A percentile compares a stretch with the other conserved stretches of the same genome.
phyloP scores from a whole-genome alignment of 2,329 filamentous ascomycete genomes.

The Fusarium chaquense region DNA sequence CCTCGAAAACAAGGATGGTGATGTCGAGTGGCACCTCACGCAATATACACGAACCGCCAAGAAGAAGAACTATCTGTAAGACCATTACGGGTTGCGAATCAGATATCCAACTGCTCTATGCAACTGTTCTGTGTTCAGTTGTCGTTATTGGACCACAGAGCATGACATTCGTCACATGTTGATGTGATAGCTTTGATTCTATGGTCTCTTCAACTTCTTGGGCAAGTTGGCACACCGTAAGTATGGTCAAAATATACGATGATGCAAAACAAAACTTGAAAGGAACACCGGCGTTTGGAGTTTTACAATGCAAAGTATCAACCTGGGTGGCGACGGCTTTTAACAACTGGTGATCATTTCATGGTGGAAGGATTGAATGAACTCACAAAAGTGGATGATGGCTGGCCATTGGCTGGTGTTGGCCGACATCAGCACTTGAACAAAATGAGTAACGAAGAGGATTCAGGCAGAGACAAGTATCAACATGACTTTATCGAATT shows the following conservation, averaged over 20 bases:
- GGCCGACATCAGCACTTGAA: conserved; percentile 25
- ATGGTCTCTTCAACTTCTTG: conserved; percentile 1
- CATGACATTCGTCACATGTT: background rate
- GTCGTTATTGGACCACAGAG: background rate
- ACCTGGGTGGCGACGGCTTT: conserved; percentile 14
- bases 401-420: conserved; percentile 34
- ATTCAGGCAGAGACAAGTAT: conserved; percentile 11
- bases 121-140: background rate
- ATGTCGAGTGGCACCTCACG: conserved; percentile 95
- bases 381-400: conserved; percentile 11
- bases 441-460: conserved; percentile 1
- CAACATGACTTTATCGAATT: background rate
- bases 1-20: conserved; percentile 92
- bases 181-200: conserved; percentile 1
- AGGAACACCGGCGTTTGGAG: conserved; percentile 42
- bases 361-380: conserved; percentile 15
- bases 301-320: conserved; percentile 34
- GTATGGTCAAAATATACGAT: background rate
- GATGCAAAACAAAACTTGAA: conserved; percentile 7
- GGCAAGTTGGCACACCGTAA: background rate
- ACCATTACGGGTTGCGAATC: background rate
- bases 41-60: conserved; percentile 93
- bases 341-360: conserved; percentile 17
- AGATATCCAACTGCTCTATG: background rate
- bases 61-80: conserved; percentile 95